Evolutionary conservation across 2,329 filamentous ascomycete genomes (phyloP), one percentile per base, ranked within the genome.

Genomic region (Aspergillus sp.): DNA sequence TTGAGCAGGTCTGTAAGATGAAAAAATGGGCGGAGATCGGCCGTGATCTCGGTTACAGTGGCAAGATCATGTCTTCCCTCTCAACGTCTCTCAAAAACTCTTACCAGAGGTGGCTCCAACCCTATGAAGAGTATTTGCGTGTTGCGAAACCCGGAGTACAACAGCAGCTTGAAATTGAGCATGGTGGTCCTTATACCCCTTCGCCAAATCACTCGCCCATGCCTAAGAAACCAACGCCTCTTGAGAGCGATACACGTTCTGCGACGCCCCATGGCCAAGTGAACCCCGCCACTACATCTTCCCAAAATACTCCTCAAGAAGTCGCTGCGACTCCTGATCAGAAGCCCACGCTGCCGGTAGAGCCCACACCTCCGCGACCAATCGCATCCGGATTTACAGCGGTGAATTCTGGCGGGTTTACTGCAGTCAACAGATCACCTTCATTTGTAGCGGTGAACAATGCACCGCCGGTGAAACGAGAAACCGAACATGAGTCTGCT

Each of bases 21-120:
- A 99, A 99, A 78, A 98, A 98, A 78, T 99, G 95, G 95, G 95
- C 95, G 15, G 95, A 99, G 74, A 98, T 99, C 66, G 95, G 95
- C 34, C 87, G 95, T 68, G 95, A 98, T 72, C 79, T 99, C 48
- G 95, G 95, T 54, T 99, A 99, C 76, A 98, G 93, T 71, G 95
- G 95, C 71, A 99, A 99, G 80, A 99, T 99, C 62, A 99, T 99
- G 95, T 98, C 93, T 2, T 98, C 95, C 8, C 80, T 99, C 47
- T 99, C 95, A 5, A 99, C 95, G 0, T 98, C 95, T 5, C 83
- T 99, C 42, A 99, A 98, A 74, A 99, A 99, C 74, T 98, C 95
- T 0, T 99, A 96, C 68, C 92, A 96, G 73, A 88, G 93, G 76
- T 99, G 95, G 91, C 86, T 99, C 3, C 91, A 92, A 69, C 95